Evolutionary conservation across 2,329 filamentous ascomycete species (phyloP).

Genomic region (Arthrobotrys musiformis): DNA sequence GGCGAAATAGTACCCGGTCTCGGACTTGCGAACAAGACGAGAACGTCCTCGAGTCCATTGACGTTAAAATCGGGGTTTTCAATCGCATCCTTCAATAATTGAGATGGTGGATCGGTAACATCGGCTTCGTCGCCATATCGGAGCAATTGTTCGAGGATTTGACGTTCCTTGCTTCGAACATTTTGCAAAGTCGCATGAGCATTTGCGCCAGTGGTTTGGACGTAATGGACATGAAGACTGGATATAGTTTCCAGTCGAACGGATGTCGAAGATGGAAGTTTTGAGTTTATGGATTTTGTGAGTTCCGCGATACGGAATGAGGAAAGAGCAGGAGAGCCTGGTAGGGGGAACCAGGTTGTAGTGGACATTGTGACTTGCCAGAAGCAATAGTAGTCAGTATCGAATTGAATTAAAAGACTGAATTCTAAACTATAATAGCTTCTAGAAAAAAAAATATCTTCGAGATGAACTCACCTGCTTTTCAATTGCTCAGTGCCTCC

Average conservation of each 20-base stretch:
- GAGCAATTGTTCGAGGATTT: constrained; percentile 70
- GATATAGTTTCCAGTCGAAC: constrained; percentile 64
- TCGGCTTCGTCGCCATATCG: constrained; percentile 70
- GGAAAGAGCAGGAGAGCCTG: constrained; percentile 69
- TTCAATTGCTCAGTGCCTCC: background rate
- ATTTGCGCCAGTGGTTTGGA: constrained; percentile 69
- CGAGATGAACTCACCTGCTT: background rate
- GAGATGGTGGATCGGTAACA: constrained; percentile 61
- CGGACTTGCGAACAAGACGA: constrained; percentile 78
- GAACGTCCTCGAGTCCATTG: constrained; percentile 61
- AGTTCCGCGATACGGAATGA: constrained; percentile 65
- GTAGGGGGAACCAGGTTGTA: constrained; percentile 62
- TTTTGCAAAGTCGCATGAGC: constrained; percentile 60
- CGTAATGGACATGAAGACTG: constrained; percentile 74
- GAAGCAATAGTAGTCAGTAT: constrained; percentile 8
- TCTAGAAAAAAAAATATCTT: background rate
- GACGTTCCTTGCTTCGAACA: constrained; percentile 64
- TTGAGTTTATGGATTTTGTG: constrained; percentile 65
- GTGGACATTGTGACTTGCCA: constrained; percentile 43
- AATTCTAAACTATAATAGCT: background rate
- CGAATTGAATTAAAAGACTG: background rate
- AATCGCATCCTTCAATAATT: constrained; percentile 64
- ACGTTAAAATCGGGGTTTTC: constrained; percentile 66
- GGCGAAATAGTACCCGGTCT: constrained; percentile 86
- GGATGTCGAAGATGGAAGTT: constrained; percentile 53